phyloP scores from a whole-genome alignment of 495 filamentous ascomycete genomes.

The Recurvomyces mirabilis region DNA sequence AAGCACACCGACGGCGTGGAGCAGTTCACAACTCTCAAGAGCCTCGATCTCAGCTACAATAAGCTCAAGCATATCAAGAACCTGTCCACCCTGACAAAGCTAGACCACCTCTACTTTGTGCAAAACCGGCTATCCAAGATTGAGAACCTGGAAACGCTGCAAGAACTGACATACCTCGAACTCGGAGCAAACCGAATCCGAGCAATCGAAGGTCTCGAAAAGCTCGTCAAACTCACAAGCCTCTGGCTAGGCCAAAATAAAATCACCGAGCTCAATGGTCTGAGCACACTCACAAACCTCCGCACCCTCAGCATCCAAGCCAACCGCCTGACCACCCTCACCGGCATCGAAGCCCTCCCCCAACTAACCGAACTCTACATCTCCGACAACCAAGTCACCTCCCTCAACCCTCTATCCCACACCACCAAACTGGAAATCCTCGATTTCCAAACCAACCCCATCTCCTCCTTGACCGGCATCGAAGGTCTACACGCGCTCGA shows the following conservation, averaged over 20 bases:
- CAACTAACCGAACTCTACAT: conserved; percentile 92
- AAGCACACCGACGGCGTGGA: conserved; percentile 77
- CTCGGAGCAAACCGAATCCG: conserved; percentile 84
- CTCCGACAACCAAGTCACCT: conserved; percentile 86
- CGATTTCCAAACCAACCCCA: conserved; percentile 84
- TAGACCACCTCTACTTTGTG: conserved; percentile 84
- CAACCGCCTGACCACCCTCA: conserved; percentile 77
- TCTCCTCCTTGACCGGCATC: conserved; percentile 64
- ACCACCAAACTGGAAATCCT: conserved; percentile 61
- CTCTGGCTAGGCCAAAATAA: conserved; percentile 99
- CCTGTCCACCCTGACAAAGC: conserved; percentile 61
- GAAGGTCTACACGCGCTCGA: conserved; percentile 58
- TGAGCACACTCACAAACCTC: conserved; percentile 63
- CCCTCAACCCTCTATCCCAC: conserved; percentile 60
- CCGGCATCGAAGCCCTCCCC: conserved; percentile 58
- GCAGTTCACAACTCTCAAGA: conserved; percentile 58
- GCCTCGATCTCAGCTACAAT: conserved; percentile 91
- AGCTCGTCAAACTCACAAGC: conserved; percentile 62
- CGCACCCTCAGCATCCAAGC: conserved; percentile 92
- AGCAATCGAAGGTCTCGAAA: conserved; percentile 79
- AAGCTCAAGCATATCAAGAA: conserved; percentile 98
- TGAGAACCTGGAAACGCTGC: conserved; percentile 69
- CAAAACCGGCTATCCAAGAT: conserved; percentile 87
- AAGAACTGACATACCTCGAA: conserved; percentile 68
- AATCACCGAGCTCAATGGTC: conserved; percentile 71